Evolutionary conservation across 2,329 filamentous ascomycete genomes (phyloP).

Genomic region (Xylariales sp.): DNA sequence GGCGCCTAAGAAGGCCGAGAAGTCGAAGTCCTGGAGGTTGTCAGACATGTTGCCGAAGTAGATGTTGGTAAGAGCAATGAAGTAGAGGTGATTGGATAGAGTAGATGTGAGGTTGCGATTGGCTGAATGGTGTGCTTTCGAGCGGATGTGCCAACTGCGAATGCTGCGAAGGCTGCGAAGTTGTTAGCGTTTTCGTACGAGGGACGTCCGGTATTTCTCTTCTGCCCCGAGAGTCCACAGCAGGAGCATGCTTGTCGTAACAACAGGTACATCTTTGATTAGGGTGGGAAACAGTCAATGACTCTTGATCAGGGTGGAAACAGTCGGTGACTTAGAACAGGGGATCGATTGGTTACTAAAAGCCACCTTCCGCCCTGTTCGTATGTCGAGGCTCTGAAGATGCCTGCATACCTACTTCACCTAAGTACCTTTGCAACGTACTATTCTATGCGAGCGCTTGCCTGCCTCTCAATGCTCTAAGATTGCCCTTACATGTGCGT

Average conservation of each 20-base stretch:
- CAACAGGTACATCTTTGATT: slow-evolving; percentile 16
- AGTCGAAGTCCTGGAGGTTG: slow-evolving; percentile 14
- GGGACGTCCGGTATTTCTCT: slow-evolving; percentile 17
- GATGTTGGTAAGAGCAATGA: not conserved
- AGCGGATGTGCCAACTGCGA: slow-evolving; percentile 2
- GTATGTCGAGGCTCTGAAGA: slow-evolving; percentile 9
- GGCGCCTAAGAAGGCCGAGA: slow-evolving; percentile 10
- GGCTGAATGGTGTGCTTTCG: slow-evolving; percentile 6
- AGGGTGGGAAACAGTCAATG: too few species aligned
- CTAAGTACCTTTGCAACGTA: slow-evolving; percentile 1
- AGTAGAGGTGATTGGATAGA: slow-evolving; percentile 11
- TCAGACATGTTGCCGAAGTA: slow-evolving; percentile 21
- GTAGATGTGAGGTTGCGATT: slow-evolving; percentile 11
- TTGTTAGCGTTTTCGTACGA: slow-evolving; percentile 5
- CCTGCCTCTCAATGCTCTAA: not conserved
- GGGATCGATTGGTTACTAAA: slow-evolving; percentile 12
- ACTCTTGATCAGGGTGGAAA: slow-evolving; percentile 20
- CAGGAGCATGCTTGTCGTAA: not conserved
- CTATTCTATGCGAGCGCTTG: not conserved
- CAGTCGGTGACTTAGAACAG: not conserved
- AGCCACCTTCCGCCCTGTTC: slow-evolving; percentile 18
- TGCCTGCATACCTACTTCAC: slow-evolving; percentile 11
- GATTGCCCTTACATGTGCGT: too few species aligned
- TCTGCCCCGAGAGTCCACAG: not conserved
- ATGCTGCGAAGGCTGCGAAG: slow-evolving; percentile 4